Percentiles rank a stretch among this genome's conserved stretches.
These are phyloP conservation scores for Aspergillus cavernicola DNA, from an alignment of 495 filamentous ascomycete species.

Conservation along the genomic window DNA sequence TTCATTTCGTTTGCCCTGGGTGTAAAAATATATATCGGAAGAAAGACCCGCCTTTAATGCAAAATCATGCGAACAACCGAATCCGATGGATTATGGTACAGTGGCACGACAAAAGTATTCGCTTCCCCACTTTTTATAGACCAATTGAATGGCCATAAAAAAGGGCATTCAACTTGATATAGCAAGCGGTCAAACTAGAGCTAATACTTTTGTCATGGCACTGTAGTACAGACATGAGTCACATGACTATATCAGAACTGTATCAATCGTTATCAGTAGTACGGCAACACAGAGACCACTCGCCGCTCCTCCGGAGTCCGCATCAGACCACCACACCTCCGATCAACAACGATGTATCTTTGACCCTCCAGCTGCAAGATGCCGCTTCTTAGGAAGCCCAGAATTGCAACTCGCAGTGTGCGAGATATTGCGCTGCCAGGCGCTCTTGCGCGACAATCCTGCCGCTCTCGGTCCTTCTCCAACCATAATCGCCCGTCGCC, in stretches of 20 bases:
- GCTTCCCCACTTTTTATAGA: no score
- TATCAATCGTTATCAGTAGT: constrained; percentile 21
- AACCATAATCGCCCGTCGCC: constrained; percentile 70
- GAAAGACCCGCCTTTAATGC: not conserved
- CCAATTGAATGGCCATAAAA: no score
- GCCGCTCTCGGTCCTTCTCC: constrained; percentile 55
- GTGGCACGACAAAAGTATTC: no score
- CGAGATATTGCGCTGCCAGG: constrained; percentile 15
- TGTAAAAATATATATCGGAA: not conserved
- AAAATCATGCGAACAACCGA: no score
- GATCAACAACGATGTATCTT: constrained; percentile 10
- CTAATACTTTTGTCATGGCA: no score
- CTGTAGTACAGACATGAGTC: no score
- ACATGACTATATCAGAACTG: no score
- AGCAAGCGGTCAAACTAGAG: no score
- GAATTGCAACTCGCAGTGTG: constrained; percentile 14
- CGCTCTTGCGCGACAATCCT: constrained; percentile 5
- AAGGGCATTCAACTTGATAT: no score
- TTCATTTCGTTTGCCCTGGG: constrained; percentile 23
- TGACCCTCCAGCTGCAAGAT: constrained; percentile 20
- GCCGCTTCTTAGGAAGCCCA: constrained; percentile 29
- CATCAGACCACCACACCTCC: constrained; percentile 26
- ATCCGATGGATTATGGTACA: no score
- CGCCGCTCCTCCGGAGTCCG: constrained; percentile 16
- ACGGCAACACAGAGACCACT: no score